Percentiles rank a stretch among this genome's conserved stretches.
phyloP scores from a whole-genome alignment of 805 yeast genomes.

The Ogataea salicorniae region DNA sequence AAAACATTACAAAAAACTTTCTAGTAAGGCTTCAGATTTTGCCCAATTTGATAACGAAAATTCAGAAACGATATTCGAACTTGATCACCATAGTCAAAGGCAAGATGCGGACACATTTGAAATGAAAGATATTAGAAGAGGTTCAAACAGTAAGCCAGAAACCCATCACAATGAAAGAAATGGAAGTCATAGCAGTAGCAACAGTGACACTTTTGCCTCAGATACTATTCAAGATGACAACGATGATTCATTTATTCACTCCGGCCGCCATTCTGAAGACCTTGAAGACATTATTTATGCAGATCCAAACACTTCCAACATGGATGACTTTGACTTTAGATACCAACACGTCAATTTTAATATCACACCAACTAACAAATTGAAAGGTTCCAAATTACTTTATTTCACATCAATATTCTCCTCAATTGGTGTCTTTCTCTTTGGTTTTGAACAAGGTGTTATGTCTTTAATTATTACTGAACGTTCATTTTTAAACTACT shows the following conservation, averaged over 20 bases:
- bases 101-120: neutral
- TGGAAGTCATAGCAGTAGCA: neutral
- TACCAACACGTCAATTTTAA: slow-evolving; percentile 21
- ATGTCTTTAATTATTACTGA: slow-evolving; percentile 81
- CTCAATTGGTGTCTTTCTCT: slow-evolving; percentile 39
- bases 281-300: slow-evolving; percentile 1
- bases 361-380: slow-evolving; percentile 9
- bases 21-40: slow-evolving; percentile 4
- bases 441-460: slow-evolving; percentile 72
- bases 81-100: slow-evolving; percentile 5
- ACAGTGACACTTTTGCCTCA: neutral
- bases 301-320: neutral
- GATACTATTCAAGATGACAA: slow-evolving; percentile 5
- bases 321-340: neutral
- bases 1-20: slow-evolving; percentile 12
- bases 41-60: slow-evolving; percentile 10
- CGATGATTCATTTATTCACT: slow-evolving; percentile 3
- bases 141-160: slow-evolving; percentile 6
- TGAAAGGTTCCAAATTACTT: slow-evolving; percentile 21
- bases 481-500: slow-evolving; percentile 58
- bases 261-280: neutral
- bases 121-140: neutral
- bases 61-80: slow-evolving; percentile 9
- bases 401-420: slow-evolving; percentile 25
- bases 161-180: slow-evolving; percentile 8